These are phyloP conservation scores for Apiospora arundinis DNA, from an alignment of 2,329 filamentous ascomycete species.

Conservation along the genomic window DNA sequence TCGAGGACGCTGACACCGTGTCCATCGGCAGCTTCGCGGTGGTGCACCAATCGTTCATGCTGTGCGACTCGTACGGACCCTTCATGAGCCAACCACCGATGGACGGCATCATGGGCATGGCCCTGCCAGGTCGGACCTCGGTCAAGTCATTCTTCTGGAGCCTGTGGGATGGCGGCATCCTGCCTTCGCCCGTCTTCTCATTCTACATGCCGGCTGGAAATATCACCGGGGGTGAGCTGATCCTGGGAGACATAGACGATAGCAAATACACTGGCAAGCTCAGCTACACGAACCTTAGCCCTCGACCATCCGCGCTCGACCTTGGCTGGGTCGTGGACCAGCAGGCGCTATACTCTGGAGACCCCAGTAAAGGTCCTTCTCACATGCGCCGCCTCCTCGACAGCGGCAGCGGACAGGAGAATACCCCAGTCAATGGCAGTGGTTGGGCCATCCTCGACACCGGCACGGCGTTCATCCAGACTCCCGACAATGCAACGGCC, in stretches of 20 bases:
- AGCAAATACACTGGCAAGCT: slow-evolving; percentile 39
- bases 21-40: slow-evolving; percentile 32
- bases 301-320: slow-evolving; percentile 21
- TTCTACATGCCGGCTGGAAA: slow-evolving; percentile 35
- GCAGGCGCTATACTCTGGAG: slow-evolving; percentile 27
- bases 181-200: slow-evolving; percentile 37
- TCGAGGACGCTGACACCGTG: slow-evolving; percentile 38
- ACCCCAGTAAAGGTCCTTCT: slow-evolving; percentile 28
- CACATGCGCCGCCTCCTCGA: slow-evolving; percentile 38
- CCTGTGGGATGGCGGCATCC: slow-evolving; percentile 34
- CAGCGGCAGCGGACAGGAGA: slow-evolving; percentile 32
- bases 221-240: slow-evolving; percentile 36
- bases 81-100: slow-evolving; percentile 36
- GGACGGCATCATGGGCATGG: slow-evolving; percentile 43
- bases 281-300: slow-evolving; percentile 33
- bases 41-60: slow-evolving; percentile 37
- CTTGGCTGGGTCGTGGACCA: slow-evolving; percentile 37
- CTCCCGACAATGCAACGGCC: too few species aligned
- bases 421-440: too few species aligned
- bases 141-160: slow-evolving; percentile 37
- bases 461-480: slow-evolving; percentile 30
- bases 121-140: slow-evolving; percentile 22
- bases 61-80: slow-evolving; percentile 39
- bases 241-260: slow-evolving; percentile 41
- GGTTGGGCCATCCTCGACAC: slow-evolving; percentile 27